A percentile compares a stretch with the other conserved stretches of the same genome.
phyloP scores from a whole-genome alignment of 495 filamentous ascomycete species.

The Thozetella sp. region DNA sequence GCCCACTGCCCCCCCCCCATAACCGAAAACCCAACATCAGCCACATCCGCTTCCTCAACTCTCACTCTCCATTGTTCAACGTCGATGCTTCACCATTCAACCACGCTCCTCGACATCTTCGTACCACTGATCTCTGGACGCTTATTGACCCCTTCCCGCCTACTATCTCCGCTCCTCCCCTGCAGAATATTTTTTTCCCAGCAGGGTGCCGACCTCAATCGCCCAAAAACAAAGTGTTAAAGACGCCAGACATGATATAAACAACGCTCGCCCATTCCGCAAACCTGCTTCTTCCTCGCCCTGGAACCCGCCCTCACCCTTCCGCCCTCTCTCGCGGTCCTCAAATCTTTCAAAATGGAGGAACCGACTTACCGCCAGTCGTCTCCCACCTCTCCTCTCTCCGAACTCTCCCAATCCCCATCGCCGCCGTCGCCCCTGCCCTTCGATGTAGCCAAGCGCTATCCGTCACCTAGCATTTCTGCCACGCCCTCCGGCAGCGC shows the following conservation, averaged over 20 bases:
- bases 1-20: neutral
- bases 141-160: neutral
- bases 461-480: slow-evolving; percentile 43
- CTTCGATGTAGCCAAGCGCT: slow-evolving; percentile 29
- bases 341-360: slow-evolving; percentile 20
- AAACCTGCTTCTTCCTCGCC: neutral
- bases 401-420: slow-evolving; percentile 54
- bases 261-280: neutral
- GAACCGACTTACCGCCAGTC: slow-evolving; percentile 30
- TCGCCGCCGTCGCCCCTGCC: slow-evolving; percentile 51
- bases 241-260: slow-evolving; percentile 5
- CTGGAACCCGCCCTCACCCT: neutral
- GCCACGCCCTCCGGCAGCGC: slow-evolving; percentile 36
- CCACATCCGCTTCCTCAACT: neutral
- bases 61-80: neutral
- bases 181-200: neutral
- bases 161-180: neutral
- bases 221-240: neutral
- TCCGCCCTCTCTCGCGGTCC: slow-evolving; percentile 16
- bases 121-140: neutral
- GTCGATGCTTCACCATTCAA: neutral
- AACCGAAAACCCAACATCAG: neutral
- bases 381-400: slow-evolving; percentile 51
- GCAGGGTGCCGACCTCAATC: neutral
- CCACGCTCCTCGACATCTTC: neutral